Conservation (phyloP, 306 rosid genomes). For the Purshia tridentata region DNA sequence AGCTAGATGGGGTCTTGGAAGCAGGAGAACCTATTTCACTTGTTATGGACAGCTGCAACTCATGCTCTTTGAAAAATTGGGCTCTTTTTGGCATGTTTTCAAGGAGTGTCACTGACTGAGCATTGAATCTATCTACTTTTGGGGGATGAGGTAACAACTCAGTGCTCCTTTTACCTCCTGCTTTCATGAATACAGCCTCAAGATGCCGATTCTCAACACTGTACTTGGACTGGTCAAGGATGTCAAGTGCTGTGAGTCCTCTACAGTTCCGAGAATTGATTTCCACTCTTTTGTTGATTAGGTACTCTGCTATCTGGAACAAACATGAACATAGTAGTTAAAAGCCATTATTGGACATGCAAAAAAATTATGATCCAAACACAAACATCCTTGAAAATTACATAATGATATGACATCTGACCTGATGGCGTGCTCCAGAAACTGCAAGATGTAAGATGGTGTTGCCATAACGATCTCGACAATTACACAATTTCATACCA, state of each 20-base stretch:
- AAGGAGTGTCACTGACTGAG: conserved; percentile 4
- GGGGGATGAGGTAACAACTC: conserved; percentile 30
- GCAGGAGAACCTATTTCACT: neutral
- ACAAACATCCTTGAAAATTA: too few relatives aligned
- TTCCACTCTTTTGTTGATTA: conserved; percentile 52
- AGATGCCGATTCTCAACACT: conserved; percentile 39
- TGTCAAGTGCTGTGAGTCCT: conserved; percentile 63
- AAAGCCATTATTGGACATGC: neutral
- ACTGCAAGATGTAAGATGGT: conserved; percentile 63
- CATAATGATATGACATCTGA: conserved; percentile 15
- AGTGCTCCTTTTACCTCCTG: conserved; percentile 49
- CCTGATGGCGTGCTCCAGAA: conserved; percentile 46
- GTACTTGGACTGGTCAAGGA: conserved; percentile 47
- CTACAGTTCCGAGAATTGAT: conserved; percentile 48
- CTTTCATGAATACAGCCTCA: conserved; percentile 35
- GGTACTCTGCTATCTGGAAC: conserved; percentile 56
- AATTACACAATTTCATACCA: conserved; percentile 38
- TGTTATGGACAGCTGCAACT: conserved; percentile 9
- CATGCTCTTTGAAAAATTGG: conserved; percentile 4
- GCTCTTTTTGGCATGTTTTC: conserved; percentile 12
- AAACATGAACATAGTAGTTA: conserved; percentile 3
- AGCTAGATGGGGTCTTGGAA: conserved; percentile 10
- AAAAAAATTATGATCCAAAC: neutral
- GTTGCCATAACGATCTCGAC: conserved; percentile 53
- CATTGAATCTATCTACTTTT: conserved; percentile 1